phyloP scores from a whole-genome alignment of 2,329 filamentous ascomycete genomes.

The Venturia nashicola region DNA sequence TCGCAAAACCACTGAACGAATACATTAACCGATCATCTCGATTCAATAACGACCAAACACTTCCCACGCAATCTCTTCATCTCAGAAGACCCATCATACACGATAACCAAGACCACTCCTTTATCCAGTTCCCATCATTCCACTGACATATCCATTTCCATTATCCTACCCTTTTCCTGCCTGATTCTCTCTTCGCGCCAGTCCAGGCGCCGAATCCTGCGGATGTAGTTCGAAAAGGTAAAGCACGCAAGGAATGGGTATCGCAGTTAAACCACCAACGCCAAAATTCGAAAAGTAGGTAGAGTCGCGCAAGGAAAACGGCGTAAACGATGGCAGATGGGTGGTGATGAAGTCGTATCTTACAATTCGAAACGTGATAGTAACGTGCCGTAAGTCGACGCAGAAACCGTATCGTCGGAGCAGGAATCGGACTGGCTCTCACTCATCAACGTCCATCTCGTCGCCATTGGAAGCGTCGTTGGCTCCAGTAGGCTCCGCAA shows the following conservation, averaged over 20 bases:
- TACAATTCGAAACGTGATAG: too few relatives aligned
- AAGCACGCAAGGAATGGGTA: neutral
- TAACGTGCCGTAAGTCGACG: too few relatives aligned
- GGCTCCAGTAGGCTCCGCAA: neutral
- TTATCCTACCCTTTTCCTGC: neutral
- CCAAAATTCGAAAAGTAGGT: neutral
- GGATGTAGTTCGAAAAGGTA: neutral
- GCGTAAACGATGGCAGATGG: neutral
- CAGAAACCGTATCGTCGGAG: neutral
- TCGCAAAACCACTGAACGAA: too few relatives aligned
- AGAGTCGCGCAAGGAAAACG: neutral
- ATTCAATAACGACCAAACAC: too few relatives aligned
- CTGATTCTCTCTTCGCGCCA: neutral
- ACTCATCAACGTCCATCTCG: neutral
- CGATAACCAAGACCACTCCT: too few relatives aligned
- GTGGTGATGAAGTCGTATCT: neutral
- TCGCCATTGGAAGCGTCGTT: neutral
- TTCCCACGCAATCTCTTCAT: too few relatives aligned
- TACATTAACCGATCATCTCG: too few relatives aligned
- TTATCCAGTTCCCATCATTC: neutral
- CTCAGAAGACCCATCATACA: too few relatives aligned
- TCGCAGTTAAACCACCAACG: neutral
- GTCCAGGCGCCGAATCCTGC: neutral
- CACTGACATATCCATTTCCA: neutral
- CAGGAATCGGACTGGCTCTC: neutral